These are phyloP conservation scores for Salvia sclarea DNA, from an alignment of 305 asterid species.

Conservation along the genomic window DNA sequence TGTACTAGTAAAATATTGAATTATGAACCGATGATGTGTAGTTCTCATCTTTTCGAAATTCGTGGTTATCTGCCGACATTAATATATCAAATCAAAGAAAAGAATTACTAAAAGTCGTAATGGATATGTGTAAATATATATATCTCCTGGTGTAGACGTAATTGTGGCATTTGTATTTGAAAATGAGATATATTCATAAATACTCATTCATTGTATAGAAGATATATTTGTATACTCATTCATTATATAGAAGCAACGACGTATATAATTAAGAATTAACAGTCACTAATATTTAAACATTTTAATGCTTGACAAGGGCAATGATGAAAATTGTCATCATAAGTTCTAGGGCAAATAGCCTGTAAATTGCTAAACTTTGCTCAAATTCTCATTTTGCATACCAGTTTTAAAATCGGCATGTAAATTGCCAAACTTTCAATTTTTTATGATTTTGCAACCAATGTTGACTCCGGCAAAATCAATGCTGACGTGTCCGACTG, in stretches of 20 bases:
- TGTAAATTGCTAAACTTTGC: no score
- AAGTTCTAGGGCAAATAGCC: no score
- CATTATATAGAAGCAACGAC: neutral
- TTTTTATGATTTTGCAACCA: no score
- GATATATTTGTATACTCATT: neutral
- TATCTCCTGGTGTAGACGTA: neutral
- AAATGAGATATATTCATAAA: neutral
- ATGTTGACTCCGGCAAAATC: no score
- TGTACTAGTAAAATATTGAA: no score
- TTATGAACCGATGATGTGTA: neutral
- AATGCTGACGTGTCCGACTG: no score
- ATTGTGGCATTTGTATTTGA: neutral
- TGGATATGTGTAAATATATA: neutral
- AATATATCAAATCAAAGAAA: neutral
- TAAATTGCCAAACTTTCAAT: no score
- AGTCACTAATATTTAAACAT: neutral
- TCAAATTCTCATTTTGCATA: no score
- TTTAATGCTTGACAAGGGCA: neutral
- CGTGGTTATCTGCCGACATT: neutral
- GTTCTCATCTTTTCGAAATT: neutral
- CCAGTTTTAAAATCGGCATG: no score
- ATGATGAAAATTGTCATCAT: neutral
- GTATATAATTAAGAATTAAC: neutral
- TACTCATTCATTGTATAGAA: neutral
- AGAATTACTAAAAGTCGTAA: neutral